These are phyloP conservation scores for Fusarium napiforme DNA, from an alignment of 2,329 filamentous ascomycete genomes.

Conservation along the genomic window DNA sequence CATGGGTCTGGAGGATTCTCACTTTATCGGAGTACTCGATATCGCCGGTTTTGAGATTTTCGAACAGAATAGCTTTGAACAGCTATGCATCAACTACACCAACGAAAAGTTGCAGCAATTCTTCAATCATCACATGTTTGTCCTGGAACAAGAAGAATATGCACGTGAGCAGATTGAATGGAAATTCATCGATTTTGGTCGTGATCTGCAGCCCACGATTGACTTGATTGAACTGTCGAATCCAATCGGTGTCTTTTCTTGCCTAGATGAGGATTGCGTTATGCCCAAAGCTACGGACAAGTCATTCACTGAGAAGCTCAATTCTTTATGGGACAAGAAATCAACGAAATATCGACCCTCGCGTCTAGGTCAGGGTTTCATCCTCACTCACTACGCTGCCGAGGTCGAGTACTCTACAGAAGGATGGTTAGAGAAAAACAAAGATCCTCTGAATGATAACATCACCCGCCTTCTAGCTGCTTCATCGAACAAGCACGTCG, in stretches of 20 bases:
- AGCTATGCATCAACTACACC: constrained; percentile 99
- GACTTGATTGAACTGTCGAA: constrained; percentile 96
- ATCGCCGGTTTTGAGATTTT: constrained; percentile 99
- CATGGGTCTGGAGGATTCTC: constrained; percentile 85
- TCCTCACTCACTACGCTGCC: constrained; percentile 96
- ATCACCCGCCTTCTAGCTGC: constrained; percentile 86
- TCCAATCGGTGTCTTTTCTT: constrained; percentile 98
- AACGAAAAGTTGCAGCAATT: constrained; percentile 99
- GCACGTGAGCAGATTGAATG: constrained; percentile 97
- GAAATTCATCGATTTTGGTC: constrained; percentile 99
- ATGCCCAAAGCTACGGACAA: constrained; percentile 99
- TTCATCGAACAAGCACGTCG: constrained; percentile 85
- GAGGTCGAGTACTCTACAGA: constrained; percentile 97
- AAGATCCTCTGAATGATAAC: constrained; percentile 97
- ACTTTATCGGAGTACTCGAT: constrained; percentile 97
- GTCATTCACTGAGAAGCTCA: constrained; percentile 97
- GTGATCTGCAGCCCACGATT: constrained; percentile 96
- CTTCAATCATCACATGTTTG: constrained; percentile 99
- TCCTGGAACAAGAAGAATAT: constrained; percentile 98
- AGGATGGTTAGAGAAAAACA: constrained; percentile 98
- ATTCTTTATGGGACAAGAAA: constrained; percentile 96
- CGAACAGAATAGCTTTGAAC: constrained; percentile 97
- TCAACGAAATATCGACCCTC: constrained; percentile 92
- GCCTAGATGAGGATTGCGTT: constrained; percentile 95
- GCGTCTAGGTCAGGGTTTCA: constrained; percentile 88